phyloP scores from a whole-genome alignment of 441 rosid genomes.

The Pelargonium cotyledonis region DNA sequence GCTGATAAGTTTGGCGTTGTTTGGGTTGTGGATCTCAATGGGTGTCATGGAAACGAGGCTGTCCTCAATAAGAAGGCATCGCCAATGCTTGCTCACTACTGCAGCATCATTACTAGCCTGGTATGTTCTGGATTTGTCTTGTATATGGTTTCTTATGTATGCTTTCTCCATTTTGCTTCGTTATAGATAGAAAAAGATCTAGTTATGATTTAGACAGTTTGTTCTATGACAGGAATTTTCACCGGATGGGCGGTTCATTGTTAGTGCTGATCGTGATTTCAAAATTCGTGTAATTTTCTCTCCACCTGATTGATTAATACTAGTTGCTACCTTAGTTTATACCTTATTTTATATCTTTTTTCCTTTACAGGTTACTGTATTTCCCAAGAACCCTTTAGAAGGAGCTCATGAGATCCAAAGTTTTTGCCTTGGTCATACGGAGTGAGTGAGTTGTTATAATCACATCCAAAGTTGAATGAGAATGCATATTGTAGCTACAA shows the following conservation, averaged over 20 bases:
- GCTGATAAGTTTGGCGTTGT: conserved; percentile 96
- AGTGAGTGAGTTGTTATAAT: conserved; percentile 54
- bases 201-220: not conserved
- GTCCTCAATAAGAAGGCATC: conserved; percentile 45
- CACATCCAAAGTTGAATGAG: not conserved
- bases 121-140: conserved; percentile 26
- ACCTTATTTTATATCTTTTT: conserved; percentile 15
- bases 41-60: conserved; percentile 31
- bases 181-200: not conserved
- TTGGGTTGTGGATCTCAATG: conserved; percentile 65
- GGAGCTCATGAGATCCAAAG: conserved; percentile 94
- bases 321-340: conserved; percentile 13
- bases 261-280: conserved; percentile 82
- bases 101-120: conserved; percentile 89
- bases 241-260: conserved; percentile 61
- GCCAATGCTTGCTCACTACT: conserved; percentile 76
- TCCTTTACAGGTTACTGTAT: conserved; percentile 55
- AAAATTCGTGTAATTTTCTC: conserved; percentile 70
- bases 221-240: conserved; percentile 66
- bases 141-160: not conserved
- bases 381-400: conserved; percentile 69
- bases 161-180: not conserved
- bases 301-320: conserved; percentile 15
- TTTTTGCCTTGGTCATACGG: conserved; percentile 90
- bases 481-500: not conserved